Evolutionary conservation across 106 monocot genomes (phyloP).

Genomic region (Posidonia australis): DNA sequence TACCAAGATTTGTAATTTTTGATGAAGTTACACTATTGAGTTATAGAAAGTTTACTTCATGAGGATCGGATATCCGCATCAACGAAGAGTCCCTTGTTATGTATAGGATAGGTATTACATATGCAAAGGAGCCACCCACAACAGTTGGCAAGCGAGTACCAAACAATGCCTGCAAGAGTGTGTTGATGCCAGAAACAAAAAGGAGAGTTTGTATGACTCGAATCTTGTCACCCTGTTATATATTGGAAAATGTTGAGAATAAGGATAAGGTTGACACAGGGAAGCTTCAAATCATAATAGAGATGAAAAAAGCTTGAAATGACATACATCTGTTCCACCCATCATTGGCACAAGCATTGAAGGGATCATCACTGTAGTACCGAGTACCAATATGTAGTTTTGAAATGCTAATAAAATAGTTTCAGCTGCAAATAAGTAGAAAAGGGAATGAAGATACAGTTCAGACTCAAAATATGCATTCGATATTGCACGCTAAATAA

Average conservation of each 20-base stretch:
- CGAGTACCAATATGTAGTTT: conserved; percentile 82
- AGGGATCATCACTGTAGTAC: conserved; percentile 80
- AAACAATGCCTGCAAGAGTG: conserved; percentile 78
- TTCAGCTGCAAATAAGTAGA: conserved; percentile 36
- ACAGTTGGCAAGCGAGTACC: conserved; percentile 79
- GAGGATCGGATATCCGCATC: conserved; percentile 43
- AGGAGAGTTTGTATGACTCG: conserved; percentile 70
- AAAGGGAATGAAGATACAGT: not conserved
- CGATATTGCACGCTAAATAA: no score
- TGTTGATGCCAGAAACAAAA: conserved; percentile 86
- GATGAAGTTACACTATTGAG: not conserved
- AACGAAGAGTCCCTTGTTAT: conserved; percentile 66
- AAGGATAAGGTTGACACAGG: no score
- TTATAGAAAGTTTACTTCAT: conserved; percentile 40
- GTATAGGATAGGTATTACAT: conserved; percentile 67
- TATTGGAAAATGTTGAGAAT: no score
- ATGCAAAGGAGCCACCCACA: conserved; percentile 85
- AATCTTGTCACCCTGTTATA: conserved; percentile 49
- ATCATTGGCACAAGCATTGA: conserved; percentile 75
- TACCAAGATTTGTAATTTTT: no score
- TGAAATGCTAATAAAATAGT: conserved; percentile 80
- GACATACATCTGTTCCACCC: conserved; percentile 77
- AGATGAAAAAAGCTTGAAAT: not conserved
- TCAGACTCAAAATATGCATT: not conserved
- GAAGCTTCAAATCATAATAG: no score